Base-by-base conservation (phyloP, 164 flowering plant genomes). In the Warburgia ugandensis region DNA sequence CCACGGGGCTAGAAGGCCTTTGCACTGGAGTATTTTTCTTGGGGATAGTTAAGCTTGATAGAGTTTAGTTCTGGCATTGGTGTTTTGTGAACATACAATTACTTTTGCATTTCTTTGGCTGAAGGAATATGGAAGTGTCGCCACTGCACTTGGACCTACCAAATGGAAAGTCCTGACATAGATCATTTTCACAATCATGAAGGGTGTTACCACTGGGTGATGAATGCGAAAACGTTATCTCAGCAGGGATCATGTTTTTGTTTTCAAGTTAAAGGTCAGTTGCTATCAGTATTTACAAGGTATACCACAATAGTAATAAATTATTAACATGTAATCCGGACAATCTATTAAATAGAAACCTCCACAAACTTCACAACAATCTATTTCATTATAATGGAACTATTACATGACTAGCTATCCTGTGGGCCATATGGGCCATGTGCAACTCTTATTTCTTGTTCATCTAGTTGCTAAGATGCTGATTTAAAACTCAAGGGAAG, bases 111-210 rank as follows among this genome's bases (percentile, higher is more conserved):
- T 57, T 57, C 36, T 61, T 27, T 58, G 50, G 38, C 21, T 70
- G 70, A 73, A 73, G 77, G 68, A 64, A 67, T 63, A 22, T 73
- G 77, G 74, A 70, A 70, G 62, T 73, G 77, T 48, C 62, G 53
- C 52, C 66, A 69, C 59, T 70, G 77, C 68, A 56, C 51, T 55
- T 73, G 74, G 70, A 67, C 68, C 14, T 53, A 63, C 46, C 53
- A 32, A 64, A 55, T 57, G 60, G 73, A 35, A 50, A 57, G 52
- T 59, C 49, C 51, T 47, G 54, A n/a, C 36, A 40, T 60, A 42
- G 65, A 60, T 57, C 57, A 25, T 35, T 19, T 47, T 42, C 58
- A 55, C 44, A 35, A 49, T 43, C 58, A 40, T 47, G 48, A 60
- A 2, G 49, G 35, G 42, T 55, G 30, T 32, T 41, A 20, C 47